Base-by-base conservation (phyloP, 2,329 filamentous ascomycete genomes). In the Epichloe gansuensis region DNA sequence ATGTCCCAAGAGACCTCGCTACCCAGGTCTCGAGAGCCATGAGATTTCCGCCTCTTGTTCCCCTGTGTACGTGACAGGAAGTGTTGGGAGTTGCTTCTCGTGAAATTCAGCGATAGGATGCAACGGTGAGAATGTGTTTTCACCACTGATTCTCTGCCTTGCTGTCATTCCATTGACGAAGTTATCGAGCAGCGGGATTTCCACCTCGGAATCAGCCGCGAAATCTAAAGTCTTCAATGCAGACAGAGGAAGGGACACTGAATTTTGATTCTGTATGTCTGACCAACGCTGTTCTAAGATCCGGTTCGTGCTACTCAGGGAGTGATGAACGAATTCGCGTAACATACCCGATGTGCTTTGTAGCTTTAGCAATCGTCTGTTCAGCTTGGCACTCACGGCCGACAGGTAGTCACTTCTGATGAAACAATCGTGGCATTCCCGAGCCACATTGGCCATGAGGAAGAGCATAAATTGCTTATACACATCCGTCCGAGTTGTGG, bases 11-110 rank as follows among this genome's bases (percentile, higher is more conserved):
- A 39, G 69, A 48, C 0, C 56, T 17, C 2, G 63, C 61, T 3
- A 79, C 71, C 79, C 78, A 82, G 0, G 50, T 39, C 58, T 82
- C 79, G 13, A 81, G 5, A 12, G 57, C 50, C 42, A 55, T 2
- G 53, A 50, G 9, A 52, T 4, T 17, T 55, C 55, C 38, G 44
- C 5, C 34, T 37, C 15, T 47, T 43, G 2, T 9, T 46, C 34
- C 7, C 21, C 6, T 2, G 4, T 15, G 9, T n/a, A 3, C 21
- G 42, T 17, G 5, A 6, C 7, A 3, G 52, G 56, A 12, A 62
- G 23, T 25, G 42, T 45, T 25, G 49, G 49, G 5, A 2, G 6
- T 1, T 51, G 13, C 4, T 42, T 17, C 11, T 44, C 38, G 7
- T 31, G n/a, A 6, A 46, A 41, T 17, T 9, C 1, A 15, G 35